Evolutionary conservation across 1,139 yeast genomes (phyloP), one percentile per base, ranked within the genome.

Genomic region (Yamadazyma aaseri): DNA sequence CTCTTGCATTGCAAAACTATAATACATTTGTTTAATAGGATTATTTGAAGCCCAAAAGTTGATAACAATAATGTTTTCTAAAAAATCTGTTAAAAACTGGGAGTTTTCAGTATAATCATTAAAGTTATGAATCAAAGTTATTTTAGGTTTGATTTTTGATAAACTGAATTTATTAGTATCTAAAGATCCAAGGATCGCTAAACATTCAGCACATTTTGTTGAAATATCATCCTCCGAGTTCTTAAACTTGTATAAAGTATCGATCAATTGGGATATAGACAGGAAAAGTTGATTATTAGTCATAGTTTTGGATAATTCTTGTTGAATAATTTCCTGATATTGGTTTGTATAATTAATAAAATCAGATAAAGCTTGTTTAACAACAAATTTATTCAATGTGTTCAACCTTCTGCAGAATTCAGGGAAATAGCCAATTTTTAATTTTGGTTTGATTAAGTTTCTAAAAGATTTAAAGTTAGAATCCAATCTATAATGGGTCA

Each of bases 1-100:
- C 45, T 86, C 94, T 53, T 94, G 99, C 75, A 94, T 86, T 0
- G 94, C 86, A 57, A 76, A 85, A 0, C 97, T 96, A 22, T 90
- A 71, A 51, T 83, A 86, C 41, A 86, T 69, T 54, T 94, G 98
- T 33, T 81, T 79, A 17, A 79, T 76, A 0, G 98, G 96, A 51
- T 89, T 89, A 30, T 83, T 85, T 1, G 97, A 83, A 1, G 96
- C 89, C 78, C 95, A 82, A 55, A 89, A 90, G 2, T 87, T 77
- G 28, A 85, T 86, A 7, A 90, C 82, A 12, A 94, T 66, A 42
- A 79, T 71, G 33, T 74, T 73, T 44, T 86, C 84, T 31, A 90
- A 65, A 38, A 90, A 78, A 45, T 74, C 71, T 5, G 78, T 65
- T 12, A 89, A 68, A 50, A 92, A 87, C 4, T 66, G 69, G 4